Evolutionary conservation across 257 asterid species (phyloP), one percentile per base, ranked within the genome.

Genomic region (Nemophila menziesii): DNA sequence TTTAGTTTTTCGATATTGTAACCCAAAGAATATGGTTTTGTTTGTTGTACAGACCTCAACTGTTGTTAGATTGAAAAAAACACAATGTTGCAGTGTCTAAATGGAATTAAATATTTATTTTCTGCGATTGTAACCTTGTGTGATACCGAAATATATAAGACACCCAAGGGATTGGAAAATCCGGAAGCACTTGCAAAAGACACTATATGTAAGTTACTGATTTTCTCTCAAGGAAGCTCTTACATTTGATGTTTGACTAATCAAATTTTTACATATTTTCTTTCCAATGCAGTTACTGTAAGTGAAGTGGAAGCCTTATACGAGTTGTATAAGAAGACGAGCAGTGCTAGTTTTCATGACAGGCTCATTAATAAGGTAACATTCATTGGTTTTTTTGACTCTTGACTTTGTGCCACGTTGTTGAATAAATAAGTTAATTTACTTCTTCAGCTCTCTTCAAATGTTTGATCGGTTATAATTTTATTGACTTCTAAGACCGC

Each of bases 281-380:
- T 37, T 38, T 37, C 46, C 34, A 43, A 9, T 69, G 83, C 85
- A 87, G 97, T 87, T 72, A 83, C 95, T 48, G 97, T 87, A 41
- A 87, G 95, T 67, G 97, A 87, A 67, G 80, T 87, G 44, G 95
- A 87, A 75, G 97, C 95, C 24, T 92, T 87, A 53, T 87, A 87
- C 52, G 97, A 79, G 71, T 79, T 87, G 17, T 87, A 82, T 55
- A 87, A 83, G 83, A 87, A 80, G 92, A 87, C 83, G 33, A 87
- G 97, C 86, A 87, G 95, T 69, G 97, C 93, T 52, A 92, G 82
- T 61, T 82, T 77, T 63, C 95, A 87, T 67, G 97, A 87, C 56
- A 95, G 97, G 59, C n/a, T n/a, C n/a, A n/a, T n/a, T n/a, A n/a
- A n/a, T n/a, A n/a, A n/a, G n/a, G n/a, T n/a, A n/a, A n/a, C n/a